Base-by-base conservation (phyloP, 306 rosid species). In the Inga leiocalycina region DNA sequence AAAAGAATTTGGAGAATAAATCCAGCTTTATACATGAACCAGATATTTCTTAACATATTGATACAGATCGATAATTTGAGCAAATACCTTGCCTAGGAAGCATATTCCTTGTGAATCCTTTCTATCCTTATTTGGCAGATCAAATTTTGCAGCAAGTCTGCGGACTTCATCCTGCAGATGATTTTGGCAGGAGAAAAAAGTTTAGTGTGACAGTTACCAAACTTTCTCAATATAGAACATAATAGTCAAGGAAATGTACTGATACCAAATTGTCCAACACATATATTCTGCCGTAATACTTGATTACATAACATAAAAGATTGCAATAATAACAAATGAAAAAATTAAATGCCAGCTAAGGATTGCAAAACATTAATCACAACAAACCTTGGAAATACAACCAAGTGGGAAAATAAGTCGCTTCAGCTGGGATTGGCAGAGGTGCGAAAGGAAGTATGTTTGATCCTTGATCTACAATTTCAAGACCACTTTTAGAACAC, bases 81-180 rank as follows among this genome's bases (percentile, higher is more conserved):
- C 37, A 51, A 46, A 77, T 86, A 96, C 99, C 99, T 96, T 93
- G 76, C 99, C 99, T 67, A 96, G 91, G 90, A 92, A 96, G 87
- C 99, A 96, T 88, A 96, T 93, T 86, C 99, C 99, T 88, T 93
- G 99, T 24, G 99, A 96, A 87, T 96, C 99, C 89, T 90, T 96
- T 84, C 98, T 91, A 78, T 90, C 94, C 86, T 92, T 96, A 73
- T 96, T 96, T 34, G 97, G 98, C 30, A 96, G 87, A 90, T 92
- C 92, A 84, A 93, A 94, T 80, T 79, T 81, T 49, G 85, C 85
- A n/a, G 97, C 99, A 85, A 95, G 97, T 82, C 75, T 85, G 35
- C 99, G 97, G 80, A 96, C 99, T 87, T 92, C 96, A 64, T 92
- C 94, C 99, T 96, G 83, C 80, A 86, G 68, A 87, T 56, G 57